Evolutionary conservation across 2,329 filamentous ascomycete species (phyloP), one percentile per base, ranked within the genome.

Genomic region (Didymella glomerata): DNA sequence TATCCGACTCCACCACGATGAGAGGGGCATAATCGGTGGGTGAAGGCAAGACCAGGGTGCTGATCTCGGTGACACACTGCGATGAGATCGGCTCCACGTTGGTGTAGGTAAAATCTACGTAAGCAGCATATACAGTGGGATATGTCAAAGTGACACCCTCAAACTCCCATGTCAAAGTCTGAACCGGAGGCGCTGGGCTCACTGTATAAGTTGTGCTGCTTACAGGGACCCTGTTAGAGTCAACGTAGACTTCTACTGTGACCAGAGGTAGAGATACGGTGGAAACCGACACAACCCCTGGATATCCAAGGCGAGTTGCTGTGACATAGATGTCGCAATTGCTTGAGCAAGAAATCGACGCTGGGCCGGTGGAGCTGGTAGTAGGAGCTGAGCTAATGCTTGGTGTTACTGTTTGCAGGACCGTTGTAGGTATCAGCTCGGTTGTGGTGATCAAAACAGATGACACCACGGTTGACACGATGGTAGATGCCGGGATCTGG

Each of bases 281-380:
- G 0, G 46, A 49, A 1, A 66, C 52, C 1, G 68, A 42, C 2
- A 76, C 71, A 2, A 7, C 42, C 4, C 70, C 71, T 10, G 75
- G 73, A 38, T 72, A 77, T 24, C 42, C 60, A 3, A 77, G 16
- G 8, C 61, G 50, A 5, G 65, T 72, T 4, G 73, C 75, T 2
- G 69, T 72, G 0, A 77, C 72, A 55, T 73, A 67, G 6, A 77
- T 71, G 27, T 69, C 65, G 44, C 75, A 77, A 8, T 48, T 44
- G n/a, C 62, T 70, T 1, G 64, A 16, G 60, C 74, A 77, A 1
- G 68, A 67, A 3, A 67, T 38, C 0, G 70, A 66, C 22, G 67
- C 40, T 11, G 61, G 48, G 24, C 36, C 22, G 36, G 13, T 34
- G n/a, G 56, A 34, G 56, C 49, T 59, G 2, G 48, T 9, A 20